Evolutionary conservation across 805 yeast genomes (phyloP), one percentile per base, ranked within the genome.

Genomic region (Sugiyamaella marilandica): DNA sequence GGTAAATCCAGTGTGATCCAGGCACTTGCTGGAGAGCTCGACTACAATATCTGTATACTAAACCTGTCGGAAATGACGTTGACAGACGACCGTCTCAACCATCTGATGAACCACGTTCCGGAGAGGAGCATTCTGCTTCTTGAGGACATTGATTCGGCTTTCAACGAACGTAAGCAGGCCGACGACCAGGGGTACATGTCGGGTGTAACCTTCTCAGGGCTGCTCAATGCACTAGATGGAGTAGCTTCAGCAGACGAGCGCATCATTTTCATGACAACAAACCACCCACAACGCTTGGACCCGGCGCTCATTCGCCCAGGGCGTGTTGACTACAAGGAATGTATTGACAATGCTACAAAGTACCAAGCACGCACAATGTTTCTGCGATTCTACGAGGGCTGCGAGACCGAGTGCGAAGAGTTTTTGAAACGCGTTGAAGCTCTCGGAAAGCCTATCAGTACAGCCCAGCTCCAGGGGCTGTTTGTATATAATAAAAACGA

Each of bases 201-300:
- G 0, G 96, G 96, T 16, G 97, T 94, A 11, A 94, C 99, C 2
- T 94, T 94, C 64, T 87, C 96, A 52, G 99, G 99, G 0, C 74
- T 94, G 45, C 72, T 94, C 55, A 94, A 94, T 66, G 96, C 99
- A 0, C 74, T 94, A 46, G 99, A 94, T 68, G 99, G 99, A 45
- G 98, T 94, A 14, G 94, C 98, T 2, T 87, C 96, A 29, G 96
- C 97, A 1, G 99, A 94, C 65, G 98, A 94, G 65, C 85, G 96
- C 45, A 77, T 94, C 33, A 92, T 97, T 0, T 94, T 94, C 69
- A 94, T 94, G 99, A 94, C 99, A 18, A 92, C 99, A 18, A 94
- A 94, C 69, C 99, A 94, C 65, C 97, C 97, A 0, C 98, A 94
- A 57, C 81, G 81, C 57, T 74, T 94, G 36, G 99, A 94, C 63